Evolutionary conservation across 768 basidiomycete species (phyloP).

Genomic region (Phaffia tasmanica): DNA sequence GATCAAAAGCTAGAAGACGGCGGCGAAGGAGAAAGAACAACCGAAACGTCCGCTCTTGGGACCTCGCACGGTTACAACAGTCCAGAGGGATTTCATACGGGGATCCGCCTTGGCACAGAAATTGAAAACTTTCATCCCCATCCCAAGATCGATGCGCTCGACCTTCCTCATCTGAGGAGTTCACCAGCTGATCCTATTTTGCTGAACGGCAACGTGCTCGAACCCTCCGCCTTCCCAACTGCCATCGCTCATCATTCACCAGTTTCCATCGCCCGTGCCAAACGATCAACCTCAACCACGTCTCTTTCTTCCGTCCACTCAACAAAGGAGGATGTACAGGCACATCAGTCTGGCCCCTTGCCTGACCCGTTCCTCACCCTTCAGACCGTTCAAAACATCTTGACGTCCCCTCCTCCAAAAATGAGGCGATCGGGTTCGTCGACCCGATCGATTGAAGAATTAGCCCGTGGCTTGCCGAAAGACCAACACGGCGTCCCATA

Average conservation of each 20-base stretch:
- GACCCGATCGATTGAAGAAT: constrained; percentile 3
- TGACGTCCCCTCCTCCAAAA: neutral
- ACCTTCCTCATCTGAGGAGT: constrained; percentile 10
- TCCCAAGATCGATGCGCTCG: constrained; percentile 3
- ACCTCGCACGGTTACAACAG: no score
- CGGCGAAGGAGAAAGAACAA: no score
- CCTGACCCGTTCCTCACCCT: constrained; percentile 22
- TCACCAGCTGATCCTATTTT: constrained; percentile 13
- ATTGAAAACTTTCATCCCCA: neutral
- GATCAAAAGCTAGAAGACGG: no score
- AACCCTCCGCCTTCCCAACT: neutral
- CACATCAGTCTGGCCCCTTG: constrained; percentile 19
- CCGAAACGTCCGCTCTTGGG: no score
- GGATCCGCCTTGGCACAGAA: neutral
- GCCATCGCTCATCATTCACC: neutral
- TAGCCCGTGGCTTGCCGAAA: neutral
- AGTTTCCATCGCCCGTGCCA: no score
- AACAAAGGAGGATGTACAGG: constrained; percentile 11
- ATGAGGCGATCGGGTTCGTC: neutral
- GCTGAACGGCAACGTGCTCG: constrained; percentile 18
- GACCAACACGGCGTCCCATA: constrained; percentile 5
- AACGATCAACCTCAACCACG: no score
- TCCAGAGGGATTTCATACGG: no score
- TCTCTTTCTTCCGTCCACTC: neutral
- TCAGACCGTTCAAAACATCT: constrained; percentile 6